Evolutionary conservation across 192 early-diverging fungal genomes (phyloP).

Genomic region (Backusella morwellensis): DNA sequence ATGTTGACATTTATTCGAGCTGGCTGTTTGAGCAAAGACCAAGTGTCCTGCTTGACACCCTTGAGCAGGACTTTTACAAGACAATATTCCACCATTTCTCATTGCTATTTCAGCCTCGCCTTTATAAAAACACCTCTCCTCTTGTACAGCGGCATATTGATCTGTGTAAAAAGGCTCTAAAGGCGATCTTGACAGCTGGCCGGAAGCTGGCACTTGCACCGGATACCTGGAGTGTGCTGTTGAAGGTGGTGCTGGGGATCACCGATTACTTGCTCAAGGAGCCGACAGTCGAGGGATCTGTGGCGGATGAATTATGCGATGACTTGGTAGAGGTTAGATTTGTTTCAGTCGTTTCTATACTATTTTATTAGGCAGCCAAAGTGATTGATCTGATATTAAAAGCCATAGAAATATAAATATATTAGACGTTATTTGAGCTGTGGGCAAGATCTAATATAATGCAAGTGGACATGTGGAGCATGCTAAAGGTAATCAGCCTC

Average conservation of each 20-base stretch:
- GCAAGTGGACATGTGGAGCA: constrained; percentile 74
- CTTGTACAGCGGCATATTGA: constrained; percentile 63
- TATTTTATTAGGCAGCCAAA: constrained; percentile 44
- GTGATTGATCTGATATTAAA: background rate
- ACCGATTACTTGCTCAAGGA: constrained; percentile 68
- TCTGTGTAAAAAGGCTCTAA: constrained; percentile 68
- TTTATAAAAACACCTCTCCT: constrained; percentile 18
- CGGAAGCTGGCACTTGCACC: constrained; percentile 60
- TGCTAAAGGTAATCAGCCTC: constrained; percentile 47
- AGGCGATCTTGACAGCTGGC: constrained; percentile 57
- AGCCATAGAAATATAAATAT: background rate
- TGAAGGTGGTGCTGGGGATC: constrained; percentile 78
- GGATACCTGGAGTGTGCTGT: constrained; percentile 77
- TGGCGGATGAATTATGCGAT: constrained; percentile 78
- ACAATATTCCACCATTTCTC: constrained; percentile 76
- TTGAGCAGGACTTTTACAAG: constrained; percentile 69
- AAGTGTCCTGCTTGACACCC: constrained; percentile 45
- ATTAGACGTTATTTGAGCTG: constrained; percentile 65
- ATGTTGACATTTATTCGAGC: constrained; percentile 62
- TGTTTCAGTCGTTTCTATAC: background rate
- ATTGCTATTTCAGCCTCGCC: constrained; percentile 60
- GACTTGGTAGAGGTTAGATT: constrained; percentile 49
- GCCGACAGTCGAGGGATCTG: constrained; percentile 41
- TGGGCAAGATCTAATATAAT: constrained; percentile 70
- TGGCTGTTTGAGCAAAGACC: constrained; percentile 73